Conservation (phyloP, 2,329 filamentous ascomycete genomes). For the Fusarium aywerte region DNA sequence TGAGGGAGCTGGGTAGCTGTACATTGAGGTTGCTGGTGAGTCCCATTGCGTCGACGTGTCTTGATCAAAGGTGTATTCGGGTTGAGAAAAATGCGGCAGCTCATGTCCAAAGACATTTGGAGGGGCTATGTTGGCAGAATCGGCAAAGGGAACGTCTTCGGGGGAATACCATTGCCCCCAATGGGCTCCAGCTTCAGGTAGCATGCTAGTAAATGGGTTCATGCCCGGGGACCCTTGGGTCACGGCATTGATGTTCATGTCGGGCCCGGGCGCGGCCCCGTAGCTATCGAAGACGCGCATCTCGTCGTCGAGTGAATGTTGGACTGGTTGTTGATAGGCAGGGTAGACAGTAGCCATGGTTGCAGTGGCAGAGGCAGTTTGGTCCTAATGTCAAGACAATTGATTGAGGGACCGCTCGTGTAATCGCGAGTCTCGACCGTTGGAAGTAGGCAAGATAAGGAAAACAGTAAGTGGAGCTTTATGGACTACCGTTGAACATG, state of each 20-base stretch:
- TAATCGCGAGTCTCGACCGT: background rate
- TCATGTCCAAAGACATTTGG: background rate
- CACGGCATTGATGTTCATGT: background rate
- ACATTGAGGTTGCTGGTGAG: background rate
- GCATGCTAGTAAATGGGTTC: no score
- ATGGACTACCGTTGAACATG: background rate
- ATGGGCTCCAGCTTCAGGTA: background rate
- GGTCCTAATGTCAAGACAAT: background rate
- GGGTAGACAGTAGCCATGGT: background rate
- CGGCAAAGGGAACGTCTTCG: background rate
- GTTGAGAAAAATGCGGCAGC: background rate
- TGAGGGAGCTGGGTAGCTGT: background rate
- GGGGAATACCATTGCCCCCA: conserved; percentile 1
- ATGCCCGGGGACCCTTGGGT: background rate
- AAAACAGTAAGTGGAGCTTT: background rate
- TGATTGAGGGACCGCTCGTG: background rate
- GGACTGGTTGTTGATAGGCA: accelerated
- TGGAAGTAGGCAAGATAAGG: no score
- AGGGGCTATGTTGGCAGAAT: no score
- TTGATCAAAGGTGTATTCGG: background rate
- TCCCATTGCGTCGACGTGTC: background rate
- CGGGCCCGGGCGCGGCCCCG: background rate
- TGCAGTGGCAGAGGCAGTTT: background rate
- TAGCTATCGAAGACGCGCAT: background rate
- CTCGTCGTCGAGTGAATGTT: background rate